Conservation (phyloP, 2,329 filamentous ascomycete species). For the Ophiobolus disseminans region DNA sequence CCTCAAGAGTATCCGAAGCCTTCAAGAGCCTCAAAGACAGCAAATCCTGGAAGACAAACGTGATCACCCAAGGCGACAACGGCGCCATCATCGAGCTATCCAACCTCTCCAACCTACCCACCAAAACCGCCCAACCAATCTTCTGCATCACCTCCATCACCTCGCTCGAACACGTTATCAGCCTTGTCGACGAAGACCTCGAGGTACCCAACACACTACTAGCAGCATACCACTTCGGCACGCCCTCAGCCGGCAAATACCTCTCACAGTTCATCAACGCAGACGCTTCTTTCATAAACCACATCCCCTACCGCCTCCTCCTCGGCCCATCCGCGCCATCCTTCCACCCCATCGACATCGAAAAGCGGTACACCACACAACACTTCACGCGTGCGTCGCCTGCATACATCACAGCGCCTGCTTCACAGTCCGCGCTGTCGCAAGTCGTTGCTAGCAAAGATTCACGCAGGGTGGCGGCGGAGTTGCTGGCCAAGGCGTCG, state of each 20-base stretch:
- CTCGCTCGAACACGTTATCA: constrained; percentile 63
- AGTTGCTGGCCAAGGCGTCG: constrained; percentile 21
- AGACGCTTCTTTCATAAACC: constrained; percentile 62
- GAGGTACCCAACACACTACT: constrained; percentile 38
- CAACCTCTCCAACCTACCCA: constrained; percentile 27
- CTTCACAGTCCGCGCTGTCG: constrained; percentile 25
- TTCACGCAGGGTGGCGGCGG: constrained; percentile 13
- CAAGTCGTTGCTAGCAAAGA: constrained; percentile 19
- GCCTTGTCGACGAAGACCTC: constrained; percentile 50
- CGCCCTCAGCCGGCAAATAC: constrained; percentile 62
- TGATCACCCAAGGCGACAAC: constrained; percentile 33
- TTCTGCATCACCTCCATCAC: constrained; percentile 57
- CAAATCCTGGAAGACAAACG: constrained; percentile 27
- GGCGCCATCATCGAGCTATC: constrained; percentile 37
- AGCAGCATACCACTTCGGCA: constrained; percentile 62
- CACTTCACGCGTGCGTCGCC: constrained; percentile 32
- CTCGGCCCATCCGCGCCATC: constrained; percentile 40
- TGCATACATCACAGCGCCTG: constrained; percentile 17
- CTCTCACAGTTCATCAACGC: constrained; percentile 63
- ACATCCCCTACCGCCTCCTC: constrained; percentile 63
- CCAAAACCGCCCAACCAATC: constrained; percentile 53
- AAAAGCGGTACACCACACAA: constrained; percentile 23
- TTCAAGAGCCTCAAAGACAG: constrained; percentile 18
- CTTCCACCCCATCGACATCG: constrained; percentile 20
- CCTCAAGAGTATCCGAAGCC: constrained; percentile 8